phyloP scores from a whole-genome alignment of 371 early-diverging fungal species.

The Mortierella sp. region DNA sequence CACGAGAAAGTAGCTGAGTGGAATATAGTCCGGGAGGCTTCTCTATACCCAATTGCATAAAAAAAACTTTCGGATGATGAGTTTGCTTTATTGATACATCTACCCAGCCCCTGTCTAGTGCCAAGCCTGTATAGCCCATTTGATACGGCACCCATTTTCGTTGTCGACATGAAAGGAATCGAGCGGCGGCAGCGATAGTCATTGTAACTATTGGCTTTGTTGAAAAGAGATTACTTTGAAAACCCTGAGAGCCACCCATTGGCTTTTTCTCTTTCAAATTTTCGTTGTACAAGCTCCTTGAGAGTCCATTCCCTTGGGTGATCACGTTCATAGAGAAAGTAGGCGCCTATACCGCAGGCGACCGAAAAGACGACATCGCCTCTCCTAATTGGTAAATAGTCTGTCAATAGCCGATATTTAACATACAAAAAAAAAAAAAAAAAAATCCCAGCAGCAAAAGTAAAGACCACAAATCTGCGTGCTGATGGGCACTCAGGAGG shows the following conservation, averaged over 20 bases:
- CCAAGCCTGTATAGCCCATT: too few species aligned
- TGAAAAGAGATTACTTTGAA: slow-evolving; percentile 16
- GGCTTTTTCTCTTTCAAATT: slow-evolving; percentile 34
- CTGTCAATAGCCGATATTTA: background rate
- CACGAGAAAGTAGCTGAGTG: slow-evolving; percentile 11
- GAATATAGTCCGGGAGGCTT: background rate
- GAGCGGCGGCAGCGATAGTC: too few species aligned
- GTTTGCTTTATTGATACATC: slow-evolving; percentile 5
- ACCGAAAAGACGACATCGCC: slow-evolving; percentile 53
- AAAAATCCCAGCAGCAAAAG: background rate
- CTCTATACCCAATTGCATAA: background rate
- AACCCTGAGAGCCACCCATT: slow-evolving; percentile 34
- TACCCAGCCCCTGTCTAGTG: background rate
- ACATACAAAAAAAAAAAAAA: background rate
- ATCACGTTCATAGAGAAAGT: slow-evolving; percentile 54
- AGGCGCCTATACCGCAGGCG: slow-evolving; percentile 51
- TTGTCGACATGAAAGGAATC: background rate
- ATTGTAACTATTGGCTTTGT: background rate
- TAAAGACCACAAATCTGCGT: too few species aligned
- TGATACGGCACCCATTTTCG: too few species aligned
- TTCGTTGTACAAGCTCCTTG: slow-evolving; percentile 48
- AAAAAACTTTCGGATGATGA: background rate
- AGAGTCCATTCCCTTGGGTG: slow-evolving; percentile 55
- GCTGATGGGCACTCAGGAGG: background rate
- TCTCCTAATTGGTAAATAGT: slow-evolving; percentile 16